Evolutionary conservation across 768 basidiomycete genomes (phyloP).

Genomic region (Mycena epipterygia): DNA sequence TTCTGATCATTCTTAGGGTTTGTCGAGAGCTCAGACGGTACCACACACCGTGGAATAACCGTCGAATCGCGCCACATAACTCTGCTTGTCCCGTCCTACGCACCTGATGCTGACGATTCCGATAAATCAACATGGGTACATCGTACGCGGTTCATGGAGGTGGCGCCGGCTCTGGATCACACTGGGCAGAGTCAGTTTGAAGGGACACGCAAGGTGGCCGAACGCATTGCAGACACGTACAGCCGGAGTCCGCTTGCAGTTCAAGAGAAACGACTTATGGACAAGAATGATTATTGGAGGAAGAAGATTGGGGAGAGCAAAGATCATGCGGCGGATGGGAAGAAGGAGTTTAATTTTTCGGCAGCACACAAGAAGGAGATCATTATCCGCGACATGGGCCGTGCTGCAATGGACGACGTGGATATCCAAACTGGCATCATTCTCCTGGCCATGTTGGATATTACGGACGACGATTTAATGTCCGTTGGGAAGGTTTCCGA

Average conservation of each 20-base stretch:
- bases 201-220: neutral
- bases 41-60: constrained; percentile 41
- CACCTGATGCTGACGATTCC: constrained; percentile 29
- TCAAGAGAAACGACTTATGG: neutral
- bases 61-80: constrained; percentile 34
- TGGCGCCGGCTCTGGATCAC: constrained; percentile 18
- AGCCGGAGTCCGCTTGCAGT: constrained; percentile 10
- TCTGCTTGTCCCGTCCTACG: constrained; percentile 33
- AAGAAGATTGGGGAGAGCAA: constrained; percentile 22
- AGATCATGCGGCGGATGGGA: constrained; percentile 29
- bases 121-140: constrained; percentile 36
- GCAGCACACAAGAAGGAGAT: constrained; percentile 22
- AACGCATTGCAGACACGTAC: constrained; percentile 13
- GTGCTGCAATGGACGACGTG: constrained; percentile 1
- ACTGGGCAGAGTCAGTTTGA: constrained; percentile 11
- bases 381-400: constrained; percentile 3
- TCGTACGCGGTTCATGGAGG: constrained; percentile 9
- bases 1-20: constrained; percentile 27
- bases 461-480: constrained; percentile 5
- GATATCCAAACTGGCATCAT: neutral
- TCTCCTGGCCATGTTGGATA: neutral
- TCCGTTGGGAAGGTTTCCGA: neutral
- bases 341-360: constrained; percentile 24
- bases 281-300: constrained; percentile 16
- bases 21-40: constrained; percentile 43